Evolutionary conservation across 2,329 filamentous ascomycete genomes (phyloP), one percentile per base, ranked within the genome.

Genomic region (Trichoderma sp.): DNA sequence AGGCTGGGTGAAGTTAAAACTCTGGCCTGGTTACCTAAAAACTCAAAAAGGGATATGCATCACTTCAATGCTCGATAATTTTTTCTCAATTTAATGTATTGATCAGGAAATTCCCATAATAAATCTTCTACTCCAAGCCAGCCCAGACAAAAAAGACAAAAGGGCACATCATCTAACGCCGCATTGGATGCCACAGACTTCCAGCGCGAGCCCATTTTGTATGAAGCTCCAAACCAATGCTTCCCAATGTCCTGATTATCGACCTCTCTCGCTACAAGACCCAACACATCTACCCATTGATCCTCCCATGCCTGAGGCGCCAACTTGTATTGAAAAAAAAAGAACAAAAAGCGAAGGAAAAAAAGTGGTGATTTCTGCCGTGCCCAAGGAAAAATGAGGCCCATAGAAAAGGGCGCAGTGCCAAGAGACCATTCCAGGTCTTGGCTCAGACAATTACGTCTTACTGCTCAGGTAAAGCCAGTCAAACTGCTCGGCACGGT

Each of bases 341-440:
- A 36, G 30, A 53, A 50, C 34, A 50, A 47, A 17, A 61, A 34
- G 9, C 34, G 7, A 64, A 28, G 15, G 36, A 34, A 30, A 32
- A 28, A 63, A 20, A 62, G 34, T 53, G n/a, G 28, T 57, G 55
- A 71, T 47, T 34, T 47, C 53, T 36, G 62, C 30, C 30, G n/a
- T 36, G 69, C 55, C 62, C 55, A 66, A 61, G 43, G 43, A 36
- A 61, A 58, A 62, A 28, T 34, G 67, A 61, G 57, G 36, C 36
- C 67, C 62, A 66, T 71, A 61, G 15, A 12, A 57, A 66, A 59
- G 57, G 68, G 62, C 63, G 69, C 63, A 63, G 36, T 65, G 73
- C 74, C 76, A 74, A 74, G 74, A 71, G 74, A 74, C 77, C 78
- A 74, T 79, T 77, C 76, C 78, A 76, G 78, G 72, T 73, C 75